Conservation (phyloP, 2,329 filamentous ascomycete species). For the Penicillium olsonii region DNA sequence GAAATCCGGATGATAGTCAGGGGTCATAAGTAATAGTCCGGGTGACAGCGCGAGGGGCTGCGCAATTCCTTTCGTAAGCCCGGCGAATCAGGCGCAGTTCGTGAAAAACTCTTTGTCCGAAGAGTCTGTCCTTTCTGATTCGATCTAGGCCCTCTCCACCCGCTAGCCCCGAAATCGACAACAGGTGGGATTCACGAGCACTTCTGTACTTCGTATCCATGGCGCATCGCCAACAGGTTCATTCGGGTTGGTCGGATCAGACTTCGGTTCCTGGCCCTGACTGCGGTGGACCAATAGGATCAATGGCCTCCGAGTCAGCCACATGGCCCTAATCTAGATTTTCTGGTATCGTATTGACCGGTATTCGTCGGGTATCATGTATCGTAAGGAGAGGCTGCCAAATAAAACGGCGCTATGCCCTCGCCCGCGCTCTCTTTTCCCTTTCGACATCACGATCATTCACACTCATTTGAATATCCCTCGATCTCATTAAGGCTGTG, state of each 20-base stretch:
- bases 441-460: conserved; percentile 6
- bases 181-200: no score
- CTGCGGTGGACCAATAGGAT: conserved; percentile 1
- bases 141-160: conserved; percentile 10
- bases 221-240: neutral
- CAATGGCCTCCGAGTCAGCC: neutral
- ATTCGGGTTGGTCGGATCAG: conserved; percentile 8
- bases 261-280: neutral
- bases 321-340: conserved; percentile 7
- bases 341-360: neutral
- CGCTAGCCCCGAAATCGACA: no score
- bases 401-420: conserved; percentile 10
- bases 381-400: no score
- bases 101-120: conserved; percentile 3
- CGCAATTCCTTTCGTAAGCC: conserved; percentile 2
- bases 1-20: neutral
- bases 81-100: neutral
- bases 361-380: neutral
- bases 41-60: conserved; percentile 2
- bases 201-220: neutral
- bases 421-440: neutral
- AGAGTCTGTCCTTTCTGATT: conserved; percentile 1
- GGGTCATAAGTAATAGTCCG: neutral
- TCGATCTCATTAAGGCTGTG: conserved; percentile 3
- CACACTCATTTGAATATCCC: conserved; percentile 11